These are phyloP conservation scores for Scedosporium aurantiacum DNA, from an alignment of 2,329 filamentous ascomycete genomes.

Conservation along the genomic window DNA sequence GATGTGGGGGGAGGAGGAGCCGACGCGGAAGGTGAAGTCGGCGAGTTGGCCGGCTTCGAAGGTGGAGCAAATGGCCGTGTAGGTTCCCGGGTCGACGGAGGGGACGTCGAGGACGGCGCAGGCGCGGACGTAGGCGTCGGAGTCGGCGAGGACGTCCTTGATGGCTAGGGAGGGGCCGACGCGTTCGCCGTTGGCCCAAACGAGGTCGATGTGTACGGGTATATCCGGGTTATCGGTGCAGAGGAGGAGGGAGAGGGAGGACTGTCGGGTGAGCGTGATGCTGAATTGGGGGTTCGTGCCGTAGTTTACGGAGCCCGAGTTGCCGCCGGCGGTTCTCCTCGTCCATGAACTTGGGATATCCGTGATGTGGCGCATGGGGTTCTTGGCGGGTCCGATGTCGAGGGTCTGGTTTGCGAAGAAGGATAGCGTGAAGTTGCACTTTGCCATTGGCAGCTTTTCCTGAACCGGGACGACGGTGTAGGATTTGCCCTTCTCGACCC, in stretches of 20 bases:
- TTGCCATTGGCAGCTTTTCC: slow-evolving; percentile 60
- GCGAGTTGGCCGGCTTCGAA: slow-evolving; percentile 73
- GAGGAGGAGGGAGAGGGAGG: slow-evolving; percentile 62
- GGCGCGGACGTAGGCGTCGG: slow-evolving; percentile 78
- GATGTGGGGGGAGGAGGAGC: slow-evolving; percentile 44
- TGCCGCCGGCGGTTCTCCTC: slow-evolving; percentile 70
- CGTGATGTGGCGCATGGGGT: slow-evolving; percentile 46
- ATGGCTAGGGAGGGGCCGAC: slow-evolving; percentile 52
- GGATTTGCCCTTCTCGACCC: slow-evolving; percentile 23
- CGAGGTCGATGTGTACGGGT: slow-evolving; percentile 73
- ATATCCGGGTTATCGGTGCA: slow-evolving; percentile 56
- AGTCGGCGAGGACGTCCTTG: slow-evolving; percentile 70
- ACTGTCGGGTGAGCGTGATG: slow-evolving; percentile 44
- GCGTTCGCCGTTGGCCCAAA: slow-evolving; percentile 65
- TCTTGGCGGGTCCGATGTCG: slow-evolving; percentile 47
- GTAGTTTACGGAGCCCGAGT: slow-evolving; percentile 64
- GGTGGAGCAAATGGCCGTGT: slow-evolving; percentile 83
- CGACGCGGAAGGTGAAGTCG: slow-evolving; percentile 64
- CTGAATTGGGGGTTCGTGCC: slow-evolving; percentile 81
- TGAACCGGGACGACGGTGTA: slow-evolving; percentile 63
- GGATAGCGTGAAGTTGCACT: slow-evolving; percentile 79
- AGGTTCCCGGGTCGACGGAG: slow-evolving; percentile 57
- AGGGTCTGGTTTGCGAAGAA: slow-evolving; percentile 62
- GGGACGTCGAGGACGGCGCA: slow-evolving; percentile 58
- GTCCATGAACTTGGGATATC: slow-evolving; percentile 62